Conservation (phyloP, 495 filamentous ascomycete species). For the Neurospora sp. region DNA sequence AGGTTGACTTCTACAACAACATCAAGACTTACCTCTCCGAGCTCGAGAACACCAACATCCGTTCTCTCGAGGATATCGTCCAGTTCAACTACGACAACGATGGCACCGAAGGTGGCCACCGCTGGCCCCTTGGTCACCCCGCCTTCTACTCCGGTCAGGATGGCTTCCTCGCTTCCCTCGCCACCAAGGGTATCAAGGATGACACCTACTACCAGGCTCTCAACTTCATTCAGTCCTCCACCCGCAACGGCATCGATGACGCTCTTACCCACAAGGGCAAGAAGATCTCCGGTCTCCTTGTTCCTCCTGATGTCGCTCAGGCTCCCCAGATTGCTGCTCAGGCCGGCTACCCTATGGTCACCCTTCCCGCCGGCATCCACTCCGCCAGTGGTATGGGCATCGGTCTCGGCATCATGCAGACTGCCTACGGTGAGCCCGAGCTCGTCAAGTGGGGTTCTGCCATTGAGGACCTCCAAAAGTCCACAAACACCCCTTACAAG, state of each 20-base stretch:
- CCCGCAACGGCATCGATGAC: conserved; percentile 57
- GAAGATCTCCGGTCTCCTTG: conserved; percentile 50
- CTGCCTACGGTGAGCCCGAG: conserved; percentile 51
- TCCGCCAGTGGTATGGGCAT: conserved; percentile 54
- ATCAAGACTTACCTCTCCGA: conserved; percentile 55
- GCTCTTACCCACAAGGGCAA: conserved; percentile 42
- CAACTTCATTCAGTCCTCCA: conserved; percentile 45
- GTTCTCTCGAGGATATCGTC: conserved; percentile 56
- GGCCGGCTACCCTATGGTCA: conserved; percentile 62
- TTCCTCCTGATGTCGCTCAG: conserved; percentile 57
- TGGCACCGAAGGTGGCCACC: conserved; percentile 59
- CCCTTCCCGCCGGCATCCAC: conserved; percentile 50
- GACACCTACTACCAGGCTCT: conserved; percentile 57
- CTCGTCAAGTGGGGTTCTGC: conserved; percentile 57
- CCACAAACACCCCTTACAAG: conserved; percentile 5
- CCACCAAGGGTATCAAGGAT: conserved; percentile 50
- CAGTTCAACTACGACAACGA: conserved; percentile 56
- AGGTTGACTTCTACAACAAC: conserved; percentile 71
- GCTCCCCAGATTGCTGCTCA: conserved; percentile 44
- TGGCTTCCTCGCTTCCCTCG: conserved; percentile 50
- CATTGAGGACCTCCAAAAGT: conserved; percentile 47
- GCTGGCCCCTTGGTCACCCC: conserved; percentile 41
- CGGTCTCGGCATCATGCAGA: conserved; percentile 55
- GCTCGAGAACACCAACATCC: conserved; percentile 52
- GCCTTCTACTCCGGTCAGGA: conserved; percentile 66